Conservation (phyloP, 2,329 filamentous ascomycete species). For the Aureobasidium uvarum region DNA sequence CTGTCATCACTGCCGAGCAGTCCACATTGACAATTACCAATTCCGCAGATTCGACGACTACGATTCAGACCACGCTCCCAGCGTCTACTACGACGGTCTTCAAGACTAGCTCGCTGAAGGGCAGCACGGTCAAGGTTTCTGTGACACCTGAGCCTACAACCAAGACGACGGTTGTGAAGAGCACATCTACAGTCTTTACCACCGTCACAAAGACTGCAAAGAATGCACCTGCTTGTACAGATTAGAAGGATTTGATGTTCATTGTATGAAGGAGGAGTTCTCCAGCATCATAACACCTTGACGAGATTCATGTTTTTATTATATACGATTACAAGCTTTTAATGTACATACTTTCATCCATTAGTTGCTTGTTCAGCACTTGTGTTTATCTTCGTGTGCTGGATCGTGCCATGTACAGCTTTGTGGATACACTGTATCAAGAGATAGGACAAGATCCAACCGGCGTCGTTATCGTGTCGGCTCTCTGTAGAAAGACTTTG, state of each 20-base stretch:
- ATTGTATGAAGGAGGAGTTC: not conserved
- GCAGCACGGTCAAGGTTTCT: conserved; percentile 25
- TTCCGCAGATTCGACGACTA: conserved; percentile 30
- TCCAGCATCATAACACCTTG: not conserved
- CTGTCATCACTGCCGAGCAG: conserved; percentile 24
- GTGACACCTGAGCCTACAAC: conserved; percentile 28
- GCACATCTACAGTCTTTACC: conserved; percentile 28
- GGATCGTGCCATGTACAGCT: too few relatives aligned
- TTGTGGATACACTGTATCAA: too few relatives aligned
- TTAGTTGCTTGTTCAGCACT: not conserved
- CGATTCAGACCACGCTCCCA: conserved; percentile 32
- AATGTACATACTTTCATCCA: not conserved
- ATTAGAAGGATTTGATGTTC: not conserved
- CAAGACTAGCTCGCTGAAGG: conserved; percentile 28
- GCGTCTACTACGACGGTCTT: conserved; percentile 28
- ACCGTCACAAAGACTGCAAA: conserved; percentile 31
- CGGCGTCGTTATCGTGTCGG: too few relatives aligned
- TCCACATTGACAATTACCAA: conserved; percentile 27
- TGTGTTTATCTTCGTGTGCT: not conserved
- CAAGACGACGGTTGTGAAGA: conserved; percentile 31
- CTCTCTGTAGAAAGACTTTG: too few relatives aligned
- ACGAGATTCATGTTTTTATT: conserved; percentile 1
- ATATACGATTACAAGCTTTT: not conserved
- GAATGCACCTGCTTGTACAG: conserved; percentile 30
- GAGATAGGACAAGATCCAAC: too few relatives aligned